Conservation (phyloP, 2,329 filamentous ascomycete species). For the Arthrobotrys pseudoclavata region DNA sequence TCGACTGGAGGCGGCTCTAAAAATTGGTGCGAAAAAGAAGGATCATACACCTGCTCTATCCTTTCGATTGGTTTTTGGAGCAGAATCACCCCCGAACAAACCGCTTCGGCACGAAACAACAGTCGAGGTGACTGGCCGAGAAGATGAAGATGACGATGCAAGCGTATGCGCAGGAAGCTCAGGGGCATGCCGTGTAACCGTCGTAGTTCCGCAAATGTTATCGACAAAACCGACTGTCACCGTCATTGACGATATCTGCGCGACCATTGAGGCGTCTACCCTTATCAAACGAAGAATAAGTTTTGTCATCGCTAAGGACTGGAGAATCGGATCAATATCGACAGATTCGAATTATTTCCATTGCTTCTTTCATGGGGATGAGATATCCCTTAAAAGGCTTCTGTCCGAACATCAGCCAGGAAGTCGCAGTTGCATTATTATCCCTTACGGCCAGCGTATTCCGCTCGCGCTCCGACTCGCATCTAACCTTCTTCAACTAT, state of each 20-base stretch:
- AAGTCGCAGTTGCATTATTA: constrained; percentile 14
- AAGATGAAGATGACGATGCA: constrained; percentile 5
- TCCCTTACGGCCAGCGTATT: constrained; percentile 56
- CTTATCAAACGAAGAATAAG: constrained; percentile 19
- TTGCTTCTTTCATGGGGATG: constrained; percentile 43
- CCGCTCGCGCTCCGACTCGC: constrained; percentile 60
- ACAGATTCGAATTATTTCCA: constrained; percentile 9
- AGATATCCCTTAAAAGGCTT: constrained; percentile 26
- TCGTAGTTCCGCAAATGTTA: constrained; percentile 20
- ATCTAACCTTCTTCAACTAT: constrained; percentile 61
- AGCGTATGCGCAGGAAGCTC: background rate
- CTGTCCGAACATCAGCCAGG: constrained; percentile 5
- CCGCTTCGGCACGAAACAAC: constrained; percentile 49
- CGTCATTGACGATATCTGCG: constrained; percentile 44
- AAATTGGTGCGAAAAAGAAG: background rate
- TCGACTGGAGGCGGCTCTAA: background rate
- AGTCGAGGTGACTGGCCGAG: constrained; percentile 29
- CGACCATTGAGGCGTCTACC: constrained; percentile 9
- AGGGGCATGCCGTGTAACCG: constrained; percentile 37
- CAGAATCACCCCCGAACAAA: constrained; percentile 17
- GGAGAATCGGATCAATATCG: constrained; percentile 37
- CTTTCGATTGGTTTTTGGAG: constrained; percentile 48
- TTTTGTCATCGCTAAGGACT: constrained; percentile 29
- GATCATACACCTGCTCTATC: constrained; percentile 9
- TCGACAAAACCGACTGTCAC: constrained; percentile 16